These are phyloP conservation scores for Teunomyces funiuensis DNA, from an alignment of 805 yeast genomes.

Conservation along the genomic window DNA sequence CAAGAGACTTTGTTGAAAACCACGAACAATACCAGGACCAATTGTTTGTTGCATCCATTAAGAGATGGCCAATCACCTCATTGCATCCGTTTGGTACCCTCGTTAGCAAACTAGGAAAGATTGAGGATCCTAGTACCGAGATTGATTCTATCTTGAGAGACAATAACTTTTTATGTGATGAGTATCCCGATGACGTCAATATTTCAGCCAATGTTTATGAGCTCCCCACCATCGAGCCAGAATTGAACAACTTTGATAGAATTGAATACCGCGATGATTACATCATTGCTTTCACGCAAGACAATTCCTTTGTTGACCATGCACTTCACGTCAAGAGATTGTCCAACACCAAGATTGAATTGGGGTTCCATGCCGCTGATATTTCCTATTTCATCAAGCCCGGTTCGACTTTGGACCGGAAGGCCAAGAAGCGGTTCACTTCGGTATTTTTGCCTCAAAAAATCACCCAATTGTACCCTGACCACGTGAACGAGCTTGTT, in stretches of 20 bases:
- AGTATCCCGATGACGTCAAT: conserved; percentile 54
- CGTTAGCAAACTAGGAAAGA: conserved; percentile 79
- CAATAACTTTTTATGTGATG: conserved; percentile 78
- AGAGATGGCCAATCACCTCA: conserved; percentile 99
- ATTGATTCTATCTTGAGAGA: conserved; percentile 87
- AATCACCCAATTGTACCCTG: conserved; percentile 66
- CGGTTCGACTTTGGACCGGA: conserved; percentile 79
- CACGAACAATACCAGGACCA: conserved; percentile 80
- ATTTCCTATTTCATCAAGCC: conserved; percentile 68
- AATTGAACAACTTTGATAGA: conserved; percentile 40
- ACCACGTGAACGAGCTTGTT: conserved; percentile 54
- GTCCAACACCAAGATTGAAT: conserved; percentile 60
- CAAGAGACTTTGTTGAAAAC: conserved; percentile 89
- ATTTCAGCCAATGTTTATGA: conserved; percentile 28
- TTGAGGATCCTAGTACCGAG: conserved; percentile 75
- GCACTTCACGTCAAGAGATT: conserved; percentile 77
- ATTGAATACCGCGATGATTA: conserved; percentile 58
- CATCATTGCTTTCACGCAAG: conserved; percentile 61
- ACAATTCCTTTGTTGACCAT: conserved; percentile 63
- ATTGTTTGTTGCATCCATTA: conserved; percentile 89
- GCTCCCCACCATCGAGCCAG: conserved; percentile 40
- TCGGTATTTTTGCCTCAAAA: conserved; percentile 86
- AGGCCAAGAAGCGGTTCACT: conserved; percentile 86
- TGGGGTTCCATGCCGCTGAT: conserved; percentile 87
- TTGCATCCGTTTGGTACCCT: conserved; percentile 97